A percentile compares a stretch with the other conserved stretches of the same genome.
Conservation (phyloP, 2,329 filamentous ascomycete species). For the Ascochyta clinopodiicola region DNA sequence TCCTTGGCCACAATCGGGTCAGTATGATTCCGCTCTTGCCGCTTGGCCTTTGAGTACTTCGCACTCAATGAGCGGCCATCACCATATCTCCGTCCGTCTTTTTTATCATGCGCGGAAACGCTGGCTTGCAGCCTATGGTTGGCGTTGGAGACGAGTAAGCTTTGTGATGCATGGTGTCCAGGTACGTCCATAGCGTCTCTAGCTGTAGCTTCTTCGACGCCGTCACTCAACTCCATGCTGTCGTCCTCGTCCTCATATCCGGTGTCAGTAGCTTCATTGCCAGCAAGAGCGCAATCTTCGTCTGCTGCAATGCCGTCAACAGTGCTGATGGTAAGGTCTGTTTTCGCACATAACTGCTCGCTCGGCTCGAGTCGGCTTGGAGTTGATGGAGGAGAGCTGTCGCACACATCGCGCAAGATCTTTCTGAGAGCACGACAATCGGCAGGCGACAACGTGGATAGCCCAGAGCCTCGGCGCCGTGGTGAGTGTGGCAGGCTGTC, state of each 20-base stretch:
- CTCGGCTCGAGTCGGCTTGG: background rate
- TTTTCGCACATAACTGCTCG: background rate
- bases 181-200: background rate
- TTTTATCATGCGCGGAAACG: conserved; percentile 5
- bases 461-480: background rate
- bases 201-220: background rate
- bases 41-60: background rate
- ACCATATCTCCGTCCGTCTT: background rate
- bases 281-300: background rate
- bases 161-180: background rate
- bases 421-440: conserved; percentile 23
- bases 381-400: background rate
- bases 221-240: conserved; percentile 26
- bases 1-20: background rate
- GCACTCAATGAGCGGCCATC: background rate
- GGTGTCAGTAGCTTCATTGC: conserved; percentile 14
- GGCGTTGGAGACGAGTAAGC: background rate
- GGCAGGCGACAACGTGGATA: conserved; percentile 7
- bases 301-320: background rate
- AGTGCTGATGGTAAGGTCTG: background rate
- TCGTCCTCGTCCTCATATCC: conserved; percentile 28
- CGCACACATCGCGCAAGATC: conserved; percentile 11
- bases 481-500: background rate
- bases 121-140: conserved; percentile 3
- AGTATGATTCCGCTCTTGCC: background rate